Evolutionary conservation across 2,329 filamentous ascomycete species (phyloP).

Genomic region (Calonectria henricotiae): DNA sequence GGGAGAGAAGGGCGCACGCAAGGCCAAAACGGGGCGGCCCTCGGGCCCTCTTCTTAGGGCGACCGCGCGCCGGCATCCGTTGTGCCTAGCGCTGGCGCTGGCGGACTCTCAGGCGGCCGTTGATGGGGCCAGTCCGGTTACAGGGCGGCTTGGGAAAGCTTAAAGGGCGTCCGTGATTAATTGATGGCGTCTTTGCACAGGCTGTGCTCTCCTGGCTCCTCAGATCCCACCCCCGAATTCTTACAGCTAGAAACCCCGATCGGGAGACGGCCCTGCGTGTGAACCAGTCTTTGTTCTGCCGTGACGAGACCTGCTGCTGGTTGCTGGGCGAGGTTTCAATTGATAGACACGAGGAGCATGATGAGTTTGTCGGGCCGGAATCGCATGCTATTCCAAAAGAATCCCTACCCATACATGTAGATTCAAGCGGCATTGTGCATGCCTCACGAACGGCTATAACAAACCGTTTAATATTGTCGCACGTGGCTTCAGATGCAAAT

Average conservation of each 20-base stretch:
- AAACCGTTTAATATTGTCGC: slow-evolving; percentile 32
- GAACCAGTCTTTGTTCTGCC: not conserved
- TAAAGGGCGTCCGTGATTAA: slow-evolving; percentile 17
- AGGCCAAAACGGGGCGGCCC: slow-evolving; percentile 7
- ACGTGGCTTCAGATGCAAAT: slow-evolving; percentile 28
- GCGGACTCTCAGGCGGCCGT: slow-evolving; percentile 17
- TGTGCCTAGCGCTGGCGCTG: not conserved
- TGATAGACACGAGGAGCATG: not conserved
- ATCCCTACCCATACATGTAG: not conserved
- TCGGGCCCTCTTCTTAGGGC: slow-evolving; percentile 18
- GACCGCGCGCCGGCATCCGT: slow-evolving; percentile 18
- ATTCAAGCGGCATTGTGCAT: not conserved
- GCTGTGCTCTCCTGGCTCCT: slow-evolving; percentile 12
- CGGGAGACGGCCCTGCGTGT: not conserved
- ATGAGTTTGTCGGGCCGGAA: not conserved
- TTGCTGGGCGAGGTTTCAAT: not conserved
- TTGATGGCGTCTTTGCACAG: slow-evolving; percentile 14
- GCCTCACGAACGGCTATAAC: slow-evolving; percentile 24
- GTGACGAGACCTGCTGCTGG: not conserved
- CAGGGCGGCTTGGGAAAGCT: slow-evolving; percentile 14
- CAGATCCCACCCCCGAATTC: not conserved
- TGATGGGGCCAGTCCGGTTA: slow-evolving; percentile 13
- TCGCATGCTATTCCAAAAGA: not conserved
- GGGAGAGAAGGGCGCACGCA: not conserved
- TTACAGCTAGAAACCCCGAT: not conserved